Base-by-base conservation (phyloP, 176 grass and related monocot species). In the Cenchrus fungigraminus region DNA sequence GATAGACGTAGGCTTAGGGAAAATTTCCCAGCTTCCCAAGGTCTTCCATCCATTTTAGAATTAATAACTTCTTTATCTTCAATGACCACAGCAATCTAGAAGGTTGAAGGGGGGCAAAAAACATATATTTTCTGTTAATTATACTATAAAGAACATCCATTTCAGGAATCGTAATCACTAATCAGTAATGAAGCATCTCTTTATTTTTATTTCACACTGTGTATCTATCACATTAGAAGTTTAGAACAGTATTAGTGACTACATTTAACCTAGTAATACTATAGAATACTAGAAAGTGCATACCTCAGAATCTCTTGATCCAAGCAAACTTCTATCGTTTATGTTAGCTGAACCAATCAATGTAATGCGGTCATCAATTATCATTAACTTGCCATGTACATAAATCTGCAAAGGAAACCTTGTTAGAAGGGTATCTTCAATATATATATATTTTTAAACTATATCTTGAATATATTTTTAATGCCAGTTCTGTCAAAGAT, bases 361-460 rank as follows among this genome's bases (percentile, higher is more conserved):
- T 86, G 90, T 77, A 75, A 94, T 90, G 25, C 97, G 93, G 78
- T 98, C 97, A 92, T 98, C 97, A 83, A 98, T 76, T 85, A 98
- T 96, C 97, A 98, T 94, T 85, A 98, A 92, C 87, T 98, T 98
- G 90, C 97, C 94, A 88, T 98, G 97, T 46, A 98, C 93, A 83
- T 95, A 98, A 89, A 98, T 89, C 97, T 98, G 86, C 52, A 82
- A 80, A 32, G 70, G 8, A 53, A 32, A 46, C 12, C 57, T 11
- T 73, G 28, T 83, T 76, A 90, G 43, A 88, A 31, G 19, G 28
- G 75, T 65, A n/a, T 84, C 22, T 25, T 58, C 19, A 66, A 57
- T 57, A 88, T 79, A 88, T 84, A 57, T 57, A 88, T 79, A 88
- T 84, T 79, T 57, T 20, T 71, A 8, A 86, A 25, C 25, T 25